Percentiles rank a stretch among this genome's conserved stretches.
These are phyloP conservation scores for Penicillium ochrochloron DNA, from an alignment of 495 filamentous ascomycete genomes.

Conservation along the genomic window DNA sequence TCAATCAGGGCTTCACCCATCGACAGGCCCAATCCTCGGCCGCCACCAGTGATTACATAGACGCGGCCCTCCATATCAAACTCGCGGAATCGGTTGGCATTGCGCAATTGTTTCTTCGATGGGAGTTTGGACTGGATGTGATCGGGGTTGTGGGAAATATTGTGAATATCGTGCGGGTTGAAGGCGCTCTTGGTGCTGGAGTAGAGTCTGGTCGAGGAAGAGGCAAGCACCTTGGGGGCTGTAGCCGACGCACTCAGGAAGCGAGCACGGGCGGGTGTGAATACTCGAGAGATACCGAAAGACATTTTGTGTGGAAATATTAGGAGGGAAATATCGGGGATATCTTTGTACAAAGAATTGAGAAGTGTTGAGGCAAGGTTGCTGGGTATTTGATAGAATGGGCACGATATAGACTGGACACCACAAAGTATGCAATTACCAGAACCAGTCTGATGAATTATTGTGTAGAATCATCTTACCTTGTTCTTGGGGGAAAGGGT, in stretches of 20 bases:
- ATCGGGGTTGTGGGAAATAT: conserved; percentile 28
- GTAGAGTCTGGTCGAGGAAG: conserved; percentile 22
- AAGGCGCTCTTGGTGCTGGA: conserved; percentile 24
- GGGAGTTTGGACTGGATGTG: conserved; percentile 45
- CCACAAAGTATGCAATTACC: not conserved
- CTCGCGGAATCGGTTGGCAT: conserved; percentile 44
- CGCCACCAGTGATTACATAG: conserved; percentile 66
- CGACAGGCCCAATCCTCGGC: conserved; percentile 64
- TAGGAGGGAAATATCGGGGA: not conserved
- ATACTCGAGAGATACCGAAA: conserved; percentile 17
- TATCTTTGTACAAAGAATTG: conserved; percentile 3
- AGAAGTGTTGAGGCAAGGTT: not conserved
- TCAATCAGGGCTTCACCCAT: conserved; percentile 73
- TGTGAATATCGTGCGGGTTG: conserved; percentile 26
- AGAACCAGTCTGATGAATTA: not conserved
- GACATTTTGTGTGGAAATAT: conserved; percentile 20
- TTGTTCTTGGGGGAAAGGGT: conserved; percentile 4
- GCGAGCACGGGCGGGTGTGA: conserved; percentile 22
- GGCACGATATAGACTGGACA: not conserved
- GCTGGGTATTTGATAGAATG: not conserved
- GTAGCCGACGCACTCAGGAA: conserved; percentile 18
- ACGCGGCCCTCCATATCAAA: conserved; percentile 63
- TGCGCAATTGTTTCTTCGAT: conserved; percentile 25
- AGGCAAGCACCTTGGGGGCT: conserved; percentile 13
- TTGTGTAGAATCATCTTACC: not conserved